Evolutionary conservation across 768 basidiomycete genomes (phyloP), one percentile per base, ranked within the genome.

Genomic region (Termitomyces sp.): DNA sequence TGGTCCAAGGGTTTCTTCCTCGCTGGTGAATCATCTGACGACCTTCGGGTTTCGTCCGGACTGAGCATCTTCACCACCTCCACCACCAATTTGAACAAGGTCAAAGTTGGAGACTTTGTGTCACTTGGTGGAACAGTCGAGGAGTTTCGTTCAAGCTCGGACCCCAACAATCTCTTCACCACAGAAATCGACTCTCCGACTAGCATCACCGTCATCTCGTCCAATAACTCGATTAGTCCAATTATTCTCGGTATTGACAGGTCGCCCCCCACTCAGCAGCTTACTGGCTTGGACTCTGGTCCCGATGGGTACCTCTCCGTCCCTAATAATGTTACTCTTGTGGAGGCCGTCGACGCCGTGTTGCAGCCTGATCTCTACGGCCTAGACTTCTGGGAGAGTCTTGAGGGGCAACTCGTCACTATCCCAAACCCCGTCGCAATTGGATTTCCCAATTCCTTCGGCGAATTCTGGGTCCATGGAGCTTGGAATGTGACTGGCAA

Each of bases 321-420:
- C 1, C 86, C 86, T 11, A 84, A 81, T 67, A 86, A 86, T 63
- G 70, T 73, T 15, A 81, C 76, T 51, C 77, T 70, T 17, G 68
- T 85, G 34, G 78, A 82, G 56, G 65, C 65, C 1, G 73, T 77
- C 5, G 82, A 87, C 63, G 72, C 78, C 7, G 76, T 77, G 5
- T 68, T 86, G 43, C 76, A 79, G 56, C 85, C 85, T 2, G 75
- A 80, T 32, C 70, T 74, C 48, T 86, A 75, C 60, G 86, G 85
- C 7, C 68, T 86, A 38, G 86, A 87, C 67, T 87, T 88, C 66
- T 88, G 85, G 85, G 79, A 83, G 67, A 84, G 82, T 66, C 75
- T 88, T 10, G 82, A 85, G 61, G 84, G 85, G 2, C 80, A 83
- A 65, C 72, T 87, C 3, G 85, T 88, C 29, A 79, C 78, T 0